Evolutionary conservation across 192 early-diverging fungal genomes (phyloP).

Genomic region (Backusella australiensis): DNA sequence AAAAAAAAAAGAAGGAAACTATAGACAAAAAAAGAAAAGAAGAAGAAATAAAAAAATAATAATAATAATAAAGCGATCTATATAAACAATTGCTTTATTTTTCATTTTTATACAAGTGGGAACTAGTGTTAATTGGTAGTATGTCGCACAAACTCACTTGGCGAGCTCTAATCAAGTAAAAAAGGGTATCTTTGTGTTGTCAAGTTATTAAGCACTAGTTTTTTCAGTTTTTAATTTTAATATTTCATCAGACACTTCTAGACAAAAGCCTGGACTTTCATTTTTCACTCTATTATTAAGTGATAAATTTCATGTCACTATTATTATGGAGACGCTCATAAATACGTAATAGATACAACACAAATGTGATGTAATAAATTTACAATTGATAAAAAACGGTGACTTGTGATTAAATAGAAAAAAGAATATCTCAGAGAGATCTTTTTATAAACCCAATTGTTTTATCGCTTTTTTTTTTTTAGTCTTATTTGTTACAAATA

Average conservation of each 20-base stretch:
- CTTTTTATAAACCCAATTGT: not conserved
- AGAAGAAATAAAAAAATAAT: not conserved
- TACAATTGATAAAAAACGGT: not conserved
- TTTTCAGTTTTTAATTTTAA: not conserved
- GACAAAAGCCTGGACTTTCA: not conserved
- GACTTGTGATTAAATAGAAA: not conserved
- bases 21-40: not conserved
- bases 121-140: not conserved
- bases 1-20: not conserved
- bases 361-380: not conserved
- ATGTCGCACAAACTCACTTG: not conserved
- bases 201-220: not conserved
- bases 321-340: not conserved
- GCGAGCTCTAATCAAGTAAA: not conserved
- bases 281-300: not conserved
- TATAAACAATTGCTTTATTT: not conserved
- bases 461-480: not conserved
- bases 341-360: constrained; percentile 2
- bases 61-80: not conserved
- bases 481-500: not conserved
- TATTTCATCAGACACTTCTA: not conserved
- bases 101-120: not conserved
- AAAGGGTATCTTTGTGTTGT: not conserved
- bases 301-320: not conserved
- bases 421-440: not conserved